These are phyloP conservation scores for Backusella australiensis DNA, from an alignment of 192 early-diverging fungal species.

Conservation along the genomic window DNA sequence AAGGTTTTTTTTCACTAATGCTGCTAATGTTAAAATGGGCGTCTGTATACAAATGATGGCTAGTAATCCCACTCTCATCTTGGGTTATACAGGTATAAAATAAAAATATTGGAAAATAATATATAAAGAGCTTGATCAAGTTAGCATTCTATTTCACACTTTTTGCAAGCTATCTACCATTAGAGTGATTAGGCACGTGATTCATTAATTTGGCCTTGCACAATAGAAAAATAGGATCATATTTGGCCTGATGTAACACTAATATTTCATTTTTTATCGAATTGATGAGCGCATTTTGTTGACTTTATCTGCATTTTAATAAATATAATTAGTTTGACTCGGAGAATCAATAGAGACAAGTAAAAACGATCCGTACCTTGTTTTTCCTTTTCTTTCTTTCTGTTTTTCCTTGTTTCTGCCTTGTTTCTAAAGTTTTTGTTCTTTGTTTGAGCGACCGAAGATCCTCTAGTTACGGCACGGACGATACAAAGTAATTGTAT, in stretches of 20 bases:
- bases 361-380: background rate
- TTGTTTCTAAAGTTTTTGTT: background rate
- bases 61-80: constrained; percentile 1
- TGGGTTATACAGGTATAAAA: background rate
- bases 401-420: background rate
- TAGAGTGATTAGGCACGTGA: background rate
- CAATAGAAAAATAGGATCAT: background rate
- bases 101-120: constrained; percentile 4
- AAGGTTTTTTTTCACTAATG: constrained; percentile 27
- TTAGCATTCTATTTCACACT: background rate
- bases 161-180: background rate
- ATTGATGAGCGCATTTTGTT: background rate
- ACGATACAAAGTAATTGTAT: background rate
- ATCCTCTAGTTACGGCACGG: background rate
- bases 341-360: background rate
- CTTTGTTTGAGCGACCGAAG: background rate
- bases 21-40: constrained; percentile 1
- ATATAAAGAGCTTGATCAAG: background rate
- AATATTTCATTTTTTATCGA: background rate
- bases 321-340: background rate
- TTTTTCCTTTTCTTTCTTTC: background rate
- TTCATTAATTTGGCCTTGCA: background rate
- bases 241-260: background rate
- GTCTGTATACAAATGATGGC: background rate
- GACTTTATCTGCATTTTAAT: background rate